These are phyloP conservation scores for Kluyveromyces lactis DNA, from an alignment of 805 yeast species.

Conservation along the genomic window DNA sequence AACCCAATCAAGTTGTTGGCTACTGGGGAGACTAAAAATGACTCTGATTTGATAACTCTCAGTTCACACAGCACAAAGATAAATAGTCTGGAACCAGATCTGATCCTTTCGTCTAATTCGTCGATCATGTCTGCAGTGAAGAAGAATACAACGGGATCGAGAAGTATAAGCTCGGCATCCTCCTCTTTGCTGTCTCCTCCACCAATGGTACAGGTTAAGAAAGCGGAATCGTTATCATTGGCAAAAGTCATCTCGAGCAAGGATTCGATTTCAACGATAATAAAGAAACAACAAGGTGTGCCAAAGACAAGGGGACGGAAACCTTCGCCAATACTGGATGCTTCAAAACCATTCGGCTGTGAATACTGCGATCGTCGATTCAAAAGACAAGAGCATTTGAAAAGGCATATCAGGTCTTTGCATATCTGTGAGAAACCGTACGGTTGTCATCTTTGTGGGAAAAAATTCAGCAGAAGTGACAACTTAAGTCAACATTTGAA, in stretches of 20 bases:
- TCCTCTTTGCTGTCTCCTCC: neutral
- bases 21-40: neutral
- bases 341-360: constrained; percentile 51
- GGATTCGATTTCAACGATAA: neutral
- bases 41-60: neutral
- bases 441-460: constrained; percentile 51
- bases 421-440: constrained; percentile 70
- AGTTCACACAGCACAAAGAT: constrained; percentile 1
- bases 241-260: neutral
- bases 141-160: neutral
- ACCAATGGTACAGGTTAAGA: neutral
- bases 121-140: neutral
- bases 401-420: constrained; percentile 63
- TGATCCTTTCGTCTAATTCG: constrained; percentile 3
- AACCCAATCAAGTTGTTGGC: constrained; percentile 2
- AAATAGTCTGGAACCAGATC: constrained; percentile 3
- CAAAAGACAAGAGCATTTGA: constrained; percentile 70
- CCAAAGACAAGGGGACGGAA: constrained; percentile 55
- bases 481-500: constrained; percentile 60
- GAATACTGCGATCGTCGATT: constrained; percentile 56
- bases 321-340: constrained; percentile 52
- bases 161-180: neutral
- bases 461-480: constrained; percentile 60
- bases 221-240: neutral
- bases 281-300: constrained; percentile 14